Percentiles rank a stretch among this genome's conserved stretches.
Conservation (phyloP, 2,329 filamentous ascomycete species). For the Fusarium redolens region DNA sequence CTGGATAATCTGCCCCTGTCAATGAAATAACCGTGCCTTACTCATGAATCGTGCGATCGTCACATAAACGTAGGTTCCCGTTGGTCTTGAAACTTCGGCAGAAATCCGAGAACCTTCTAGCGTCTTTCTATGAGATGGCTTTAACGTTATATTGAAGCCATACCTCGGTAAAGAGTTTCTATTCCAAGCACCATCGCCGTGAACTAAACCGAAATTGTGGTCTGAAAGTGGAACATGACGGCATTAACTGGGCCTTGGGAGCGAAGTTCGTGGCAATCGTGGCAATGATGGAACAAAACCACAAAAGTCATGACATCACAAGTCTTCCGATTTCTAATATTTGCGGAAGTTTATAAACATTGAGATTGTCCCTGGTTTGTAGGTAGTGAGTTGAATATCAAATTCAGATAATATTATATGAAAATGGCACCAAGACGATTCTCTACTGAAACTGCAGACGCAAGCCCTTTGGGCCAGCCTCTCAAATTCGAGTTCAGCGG, state of each 20-base stretch:
- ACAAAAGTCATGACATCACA: constrained; percentile 22
- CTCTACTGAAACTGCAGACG: background rate
- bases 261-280: background rate
- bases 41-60: background rate
- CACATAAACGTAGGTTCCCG: background rate
- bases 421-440: constrained; percentile 25
- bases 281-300: background rate
- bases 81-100: background rate
- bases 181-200: background rate
- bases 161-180: constrained; percentile 1
- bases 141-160: background rate
- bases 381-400: rapidly evolving
- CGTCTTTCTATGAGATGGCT: background rate
- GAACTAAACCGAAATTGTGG: constrained; percentile 7
- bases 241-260: constrained; percentile 2
- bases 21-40: too few relatives aligned
- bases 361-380: too few relatives aligned
- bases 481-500: constrained; percentile 63
- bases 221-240: constrained; percentile 24
- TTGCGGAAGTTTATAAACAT: background rate
- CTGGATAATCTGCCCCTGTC: constrained; percentile 1
- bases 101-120: constrained; percentile 3
- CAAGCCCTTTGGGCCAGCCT: constrained; percentile 54
- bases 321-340: background rate
- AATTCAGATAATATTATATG: background rate